Base-by-base conservation (phyloP, 2,329 filamentous ascomycete species). In the Cercospora berteroae region DNA sequence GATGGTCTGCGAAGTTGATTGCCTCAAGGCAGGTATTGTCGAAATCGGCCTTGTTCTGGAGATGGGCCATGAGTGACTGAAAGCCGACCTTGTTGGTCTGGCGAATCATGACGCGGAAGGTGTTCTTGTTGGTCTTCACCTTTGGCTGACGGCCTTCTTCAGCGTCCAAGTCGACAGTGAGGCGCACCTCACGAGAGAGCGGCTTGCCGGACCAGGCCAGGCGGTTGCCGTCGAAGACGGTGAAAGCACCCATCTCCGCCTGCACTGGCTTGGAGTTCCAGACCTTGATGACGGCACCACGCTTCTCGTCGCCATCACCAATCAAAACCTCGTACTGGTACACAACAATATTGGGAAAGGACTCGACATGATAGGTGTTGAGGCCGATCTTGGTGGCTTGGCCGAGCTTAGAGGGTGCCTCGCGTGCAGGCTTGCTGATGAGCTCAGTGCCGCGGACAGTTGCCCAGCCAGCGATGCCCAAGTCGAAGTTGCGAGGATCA, bases 1-100 rank as follows among this genome's bases (percentile, higher is more conserved):
- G 83, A 76, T 99, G 95, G 70, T 99, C 95, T 4, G 97, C 83
- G 75, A 97, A 97, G 77, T 91, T 97, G 78, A 98, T 87, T 13
- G 91, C 89, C 75, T 95, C 91, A 7, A 94, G 84, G 20, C 94
- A 88, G 20, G 84, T 81, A 42, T 86, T 87, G 75, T 90, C 86
- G 77, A 90, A 90, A 1, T 83, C 79, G 20, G 85, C 81, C 67
- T 85, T 81, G 58, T 88, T 84, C 1, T 83, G 74, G 2, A 96
- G 82, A 76, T 94, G 97, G 0, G 83, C 82, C 3, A 85, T 80
- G 0, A 98, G 84, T 0, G 86, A 82, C 3, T 83, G 80, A 62
- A 98, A 85, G 52, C 90, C 86, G 23, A 99, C 86, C 1, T 80
- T 80, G n/a, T 87, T 89, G 0, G 90, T 90, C 68, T 84, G 84